Conservation (phyloP, 176 grass and related monocot species). For the Aegilops sharonensis region DNA sequence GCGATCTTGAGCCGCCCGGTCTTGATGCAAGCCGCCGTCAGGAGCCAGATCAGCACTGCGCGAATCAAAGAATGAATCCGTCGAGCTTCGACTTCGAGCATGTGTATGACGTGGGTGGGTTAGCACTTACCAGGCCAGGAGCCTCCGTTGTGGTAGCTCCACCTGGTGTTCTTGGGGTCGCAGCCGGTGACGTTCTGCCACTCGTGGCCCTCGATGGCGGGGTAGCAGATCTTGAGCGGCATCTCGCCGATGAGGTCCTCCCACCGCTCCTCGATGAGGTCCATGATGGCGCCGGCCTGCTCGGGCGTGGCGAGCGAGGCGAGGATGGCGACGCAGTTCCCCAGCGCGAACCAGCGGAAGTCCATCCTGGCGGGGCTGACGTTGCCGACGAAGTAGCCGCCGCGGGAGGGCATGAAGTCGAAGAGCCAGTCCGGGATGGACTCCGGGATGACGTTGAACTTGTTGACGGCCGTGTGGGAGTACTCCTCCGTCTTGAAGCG, state of each 20-base stretch:
- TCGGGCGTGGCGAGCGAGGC: conserved; percentile 85
- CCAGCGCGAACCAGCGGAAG: conserved; percentile 93
- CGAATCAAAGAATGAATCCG: not conserved
- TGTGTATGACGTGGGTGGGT: not conserved
- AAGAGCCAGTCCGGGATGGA: conserved; percentile 96
- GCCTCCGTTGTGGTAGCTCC: conserved; percentile 97
- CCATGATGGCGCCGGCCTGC: conserved; percentile 84
- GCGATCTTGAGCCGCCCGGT: conserved; percentile 84
- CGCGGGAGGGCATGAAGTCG: conserved; percentile 86
- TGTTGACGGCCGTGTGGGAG: conserved; percentile 98
- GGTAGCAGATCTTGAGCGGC: conserved; percentile 92
- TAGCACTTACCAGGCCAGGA: conserved; percentile 70
- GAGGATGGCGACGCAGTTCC: conserved; percentile 85
- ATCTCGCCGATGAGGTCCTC: conserved; percentile 86
- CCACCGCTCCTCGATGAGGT: conserved; percentile 88
- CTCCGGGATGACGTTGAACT: conserved; percentile 97
- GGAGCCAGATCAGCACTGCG: conserved; percentile 86
- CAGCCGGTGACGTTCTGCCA: conserved; percentile 84
- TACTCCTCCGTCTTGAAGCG: conserved; percentile 94
- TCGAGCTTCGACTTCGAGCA: not conserved
- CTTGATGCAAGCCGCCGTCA: conserved; percentile 90
- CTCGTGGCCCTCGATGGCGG: conserved; percentile 72
- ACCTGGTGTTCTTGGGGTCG: conserved; percentile 91
- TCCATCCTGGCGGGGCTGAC: conserved; percentile 94
- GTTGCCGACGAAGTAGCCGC: conserved; percentile 93